A percentile compares a stretch with the other conserved stretches of the same genome.
These are phyloP conservation scores for Eucalyptus caleyi DNA, from an alignment of 345 rosid genomes.

Conservation along the genomic window DNA sequence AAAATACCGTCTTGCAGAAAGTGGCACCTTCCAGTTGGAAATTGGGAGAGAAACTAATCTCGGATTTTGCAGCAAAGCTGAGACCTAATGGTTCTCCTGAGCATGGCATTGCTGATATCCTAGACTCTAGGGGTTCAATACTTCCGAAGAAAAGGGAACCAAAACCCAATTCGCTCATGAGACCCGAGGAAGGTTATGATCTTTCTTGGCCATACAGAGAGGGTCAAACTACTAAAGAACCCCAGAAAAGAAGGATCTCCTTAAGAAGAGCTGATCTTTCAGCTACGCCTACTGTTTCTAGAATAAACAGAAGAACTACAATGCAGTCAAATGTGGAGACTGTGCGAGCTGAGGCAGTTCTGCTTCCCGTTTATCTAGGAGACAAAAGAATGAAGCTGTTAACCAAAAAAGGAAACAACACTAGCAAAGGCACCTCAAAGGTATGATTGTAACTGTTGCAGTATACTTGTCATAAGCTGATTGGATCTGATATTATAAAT, in stretches of 20 bases:
- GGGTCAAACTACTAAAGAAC: background rate
- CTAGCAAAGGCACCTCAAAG: too few species aligned
- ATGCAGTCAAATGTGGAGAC: too few species aligned
- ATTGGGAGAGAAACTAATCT: slow-evolving; percentile 44
- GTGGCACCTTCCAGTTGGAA: slow-evolving; percentile 25
- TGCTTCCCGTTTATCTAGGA: fast-evolving
- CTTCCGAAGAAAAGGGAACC: background rate
- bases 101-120: background rate
- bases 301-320: too few species aligned
- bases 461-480: fast-evolving
- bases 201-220: background rate
- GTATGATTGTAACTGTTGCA: too few species aligned
- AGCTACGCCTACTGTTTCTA: background rate
- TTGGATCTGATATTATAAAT: too few species aligned
- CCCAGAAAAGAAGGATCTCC: background rate
- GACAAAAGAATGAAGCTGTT: fast-evolving
- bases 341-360: fast-evolving
- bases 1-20: slow-evolving; percentile 9
- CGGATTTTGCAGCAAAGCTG: slow-evolving; percentile 36
- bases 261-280: background rate
- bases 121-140: background rate
- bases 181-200: background rate
- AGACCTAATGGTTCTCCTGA: slow-evolving; percentile 16
- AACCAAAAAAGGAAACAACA: fast-evolving
- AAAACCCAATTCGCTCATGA: background rate